Base-by-base conservation (phyloP, 1,139 yeast species). In the Ogataea hybrid region DNA sequence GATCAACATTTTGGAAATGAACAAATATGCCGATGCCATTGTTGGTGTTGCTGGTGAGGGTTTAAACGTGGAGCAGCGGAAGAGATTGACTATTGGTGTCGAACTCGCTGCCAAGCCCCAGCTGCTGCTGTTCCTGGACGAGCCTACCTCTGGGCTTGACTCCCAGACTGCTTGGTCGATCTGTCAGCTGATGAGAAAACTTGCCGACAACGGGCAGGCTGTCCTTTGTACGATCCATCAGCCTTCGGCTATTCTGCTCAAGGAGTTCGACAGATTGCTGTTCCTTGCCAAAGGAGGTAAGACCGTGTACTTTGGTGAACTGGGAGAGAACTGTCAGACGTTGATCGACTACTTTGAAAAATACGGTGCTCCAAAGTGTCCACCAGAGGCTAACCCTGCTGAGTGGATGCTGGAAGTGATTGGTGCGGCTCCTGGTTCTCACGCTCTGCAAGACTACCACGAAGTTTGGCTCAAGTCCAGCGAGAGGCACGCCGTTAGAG, bases 91-190 rank as follows among this genome's bases (percentile, higher is more conserved):
- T 16, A 81, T 84, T 59, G 90, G 95, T 52, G 94, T 88, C 44
- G 96, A 88, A 59, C 69, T 88, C 46, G 94, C 88, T 33, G 95
- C 96, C 20, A 87, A 84, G 61, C 96, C 96, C 5, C 81, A 83
- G 51, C 70, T 88, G 44, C 68, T 88, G 48, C 69, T 88, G 43
- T 88, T 88, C 65, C 73, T 88, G 58, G 96, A 88, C 67, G 96
- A 88, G 62, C 96, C 96, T 8, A 88, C 96, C 17, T 87, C 96
- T 6, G 96, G 96, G 59, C 71, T 88, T 52, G 96, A 88, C 61
- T 86, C 96, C 18, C 95, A 87, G 65, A 84, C 95, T 43, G 95
- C 96, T 7, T 85, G 95, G 95, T 79, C 92, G 17, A 79, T 84
- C 56, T 80, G 87, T 62, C 79, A 81, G 58, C 70, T 86, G 62